Conservation (phyloP, 1,284 basidiomycete genomes). For the Cryptococcus jaspeensis region DNA sequence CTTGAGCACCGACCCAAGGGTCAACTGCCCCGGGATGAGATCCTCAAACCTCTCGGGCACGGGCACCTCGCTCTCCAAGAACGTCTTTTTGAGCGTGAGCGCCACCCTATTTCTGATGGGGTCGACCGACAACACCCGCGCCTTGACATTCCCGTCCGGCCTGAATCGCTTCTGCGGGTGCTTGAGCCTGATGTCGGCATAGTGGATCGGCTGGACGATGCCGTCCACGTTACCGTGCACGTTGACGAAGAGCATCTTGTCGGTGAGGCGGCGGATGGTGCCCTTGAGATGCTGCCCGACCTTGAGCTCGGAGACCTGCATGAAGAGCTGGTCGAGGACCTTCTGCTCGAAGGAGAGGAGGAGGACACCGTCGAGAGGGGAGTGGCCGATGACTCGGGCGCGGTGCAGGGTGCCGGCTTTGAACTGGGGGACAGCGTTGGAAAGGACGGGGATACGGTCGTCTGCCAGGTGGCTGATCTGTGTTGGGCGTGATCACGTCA, state of each 20-base stretch:
- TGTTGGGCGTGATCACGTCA: slow-evolving; percentile 3
- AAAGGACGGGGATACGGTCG: slow-evolving; percentile 77
- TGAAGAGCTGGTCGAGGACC: slow-evolving; percentile 80
- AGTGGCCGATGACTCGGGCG: slow-evolving; percentile 86
- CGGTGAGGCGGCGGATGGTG: slow-evolving; percentile 76
- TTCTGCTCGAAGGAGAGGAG: slow-evolving; percentile 82
- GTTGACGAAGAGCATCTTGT: slow-evolving; percentile 76
- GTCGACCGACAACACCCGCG: slow-evolving; percentile 79
- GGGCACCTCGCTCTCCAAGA: slow-evolving; percentile 76
- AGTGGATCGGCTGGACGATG: slow-evolving; percentile 92
- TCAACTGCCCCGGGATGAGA: slow-evolving; percentile 66
- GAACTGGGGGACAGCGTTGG: slow-evolving; percentile 70
- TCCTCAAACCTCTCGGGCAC: slow-evolving; percentile 68
- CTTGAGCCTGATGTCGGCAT: slow-evolving; percentile 88
- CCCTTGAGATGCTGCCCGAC: slow-evolving; percentile 83
- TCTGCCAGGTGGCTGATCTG: slow-evolving; percentile 94
- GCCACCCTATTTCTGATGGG: slow-evolving; percentile 75
- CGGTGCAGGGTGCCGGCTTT: slow-evolving; percentile 74
- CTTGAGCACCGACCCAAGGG: slow-evolving; percentile 81
- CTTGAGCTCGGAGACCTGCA: slow-evolving; percentile 79
- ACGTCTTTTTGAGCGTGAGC: slow-evolving; percentile 88
- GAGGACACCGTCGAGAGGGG: slow-evolving; percentile 82
- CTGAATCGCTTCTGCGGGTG: slow-evolving; percentile 93
- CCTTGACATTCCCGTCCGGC: slow-evolving; percentile 77
- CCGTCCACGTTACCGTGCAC: slow-evolving; percentile 85